A percentile compares a stretch with the other conserved stretches of the same genome.
These are phyloP conservation scores for Cyclotella cryptica DNA, from an alignment of 108 stramenopile species.

Conservation along the genomic window DNA sequence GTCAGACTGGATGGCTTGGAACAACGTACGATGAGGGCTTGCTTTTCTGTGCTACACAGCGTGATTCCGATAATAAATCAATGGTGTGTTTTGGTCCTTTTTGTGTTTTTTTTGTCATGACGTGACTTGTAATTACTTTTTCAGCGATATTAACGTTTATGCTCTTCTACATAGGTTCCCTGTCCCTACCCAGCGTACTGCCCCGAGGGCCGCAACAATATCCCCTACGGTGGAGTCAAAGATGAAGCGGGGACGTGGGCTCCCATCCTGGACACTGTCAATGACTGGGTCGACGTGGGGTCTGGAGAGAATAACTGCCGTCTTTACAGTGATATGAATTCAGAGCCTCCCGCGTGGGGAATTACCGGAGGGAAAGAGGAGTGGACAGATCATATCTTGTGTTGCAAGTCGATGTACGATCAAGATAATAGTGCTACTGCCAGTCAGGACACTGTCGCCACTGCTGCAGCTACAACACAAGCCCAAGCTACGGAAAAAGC, in stretches of 20 bases:
- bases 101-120: background rate
- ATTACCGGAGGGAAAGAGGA: constrained; percentile 2
- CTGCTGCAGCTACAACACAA: background rate
- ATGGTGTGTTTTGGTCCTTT: constrained; percentile 8
- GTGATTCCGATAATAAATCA: background rate
- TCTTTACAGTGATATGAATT: constrained; percentile 13
- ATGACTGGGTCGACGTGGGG: constrained; percentile 31
- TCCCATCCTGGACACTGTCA: background rate
- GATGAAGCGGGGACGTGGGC: constrained; percentile 8
- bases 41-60: constrained; percentile 11
- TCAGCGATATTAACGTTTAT: background rate
- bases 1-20: constrained; percentile 26
- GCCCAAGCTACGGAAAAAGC: background rate
- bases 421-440: background rate
- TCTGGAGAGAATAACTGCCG: constrained; percentile 3
- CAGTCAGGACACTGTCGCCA: background rate
- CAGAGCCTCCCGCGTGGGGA: constrained; percentile 29
- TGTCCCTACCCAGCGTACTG: constrained; percentile 31
- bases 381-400: constrained; percentile 21
- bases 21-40: constrained; percentile 8
- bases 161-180: background rate
- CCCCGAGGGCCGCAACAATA: constrained; percentile 6
- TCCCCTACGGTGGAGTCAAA: constrained; percentile 19
- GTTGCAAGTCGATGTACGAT: constrained; percentile 7
- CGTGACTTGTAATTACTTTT: background rate